Evolutionary conservation across 2,329 filamentous ascomycete genomes (phyloP).

Genomic region (Fusarium drepaniforme): DNA sequence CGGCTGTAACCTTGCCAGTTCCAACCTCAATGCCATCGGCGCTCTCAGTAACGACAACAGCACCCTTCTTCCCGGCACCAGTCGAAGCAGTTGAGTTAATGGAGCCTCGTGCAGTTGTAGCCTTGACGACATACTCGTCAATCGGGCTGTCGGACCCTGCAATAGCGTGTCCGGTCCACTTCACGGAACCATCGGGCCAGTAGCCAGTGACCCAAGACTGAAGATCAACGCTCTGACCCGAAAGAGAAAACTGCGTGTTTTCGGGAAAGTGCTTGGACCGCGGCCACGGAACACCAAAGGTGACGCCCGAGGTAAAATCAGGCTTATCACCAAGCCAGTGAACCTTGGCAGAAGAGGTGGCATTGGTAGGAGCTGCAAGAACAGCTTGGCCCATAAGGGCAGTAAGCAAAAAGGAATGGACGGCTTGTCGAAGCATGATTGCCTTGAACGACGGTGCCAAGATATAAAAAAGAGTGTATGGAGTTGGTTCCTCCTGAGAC

Average conservation of each 20-base stretch:
- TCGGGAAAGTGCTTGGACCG: conserved; percentile 53
- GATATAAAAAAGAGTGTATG: not conserved
- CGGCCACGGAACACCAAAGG: conserved; percentile 60
- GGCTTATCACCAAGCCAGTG: conserved; percentile 57
- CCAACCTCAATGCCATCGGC: conserved; percentile 52
- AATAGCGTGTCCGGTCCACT: conserved; percentile 72
- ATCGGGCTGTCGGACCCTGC: conserved; percentile 54
- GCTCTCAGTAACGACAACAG: conserved; percentile 31
- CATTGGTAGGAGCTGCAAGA: conserved; percentile 31
- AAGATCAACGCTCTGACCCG: conserved; percentile 29
- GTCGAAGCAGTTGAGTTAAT: conserved; percentile 25
- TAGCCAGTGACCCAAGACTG: conserved; percentile 70
- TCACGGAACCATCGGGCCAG: conserved; percentile 71
- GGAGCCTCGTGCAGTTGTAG: conserved; percentile 10
- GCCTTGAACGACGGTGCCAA: conserved; percentile 23
- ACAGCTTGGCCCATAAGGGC: conserved; percentile 21
- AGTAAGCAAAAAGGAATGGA: conserved; percentile 35
- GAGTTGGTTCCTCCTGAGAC: not conserved
- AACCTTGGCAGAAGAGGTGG: conserved; percentile 43
- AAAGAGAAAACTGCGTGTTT: conserved; percentile 52
- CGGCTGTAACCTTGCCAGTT: conserved; percentile 57
- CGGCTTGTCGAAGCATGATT: conserved; percentile 35
- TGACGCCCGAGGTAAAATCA: conserved; percentile 50
- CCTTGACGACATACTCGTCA: conserved; percentile 55
- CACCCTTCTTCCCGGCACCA: conserved; percentile 1